phyloP scores from a whole-genome alignment of 1,284 basidiomycete genomes.

The Laetiporus sulphureus region DNA sequence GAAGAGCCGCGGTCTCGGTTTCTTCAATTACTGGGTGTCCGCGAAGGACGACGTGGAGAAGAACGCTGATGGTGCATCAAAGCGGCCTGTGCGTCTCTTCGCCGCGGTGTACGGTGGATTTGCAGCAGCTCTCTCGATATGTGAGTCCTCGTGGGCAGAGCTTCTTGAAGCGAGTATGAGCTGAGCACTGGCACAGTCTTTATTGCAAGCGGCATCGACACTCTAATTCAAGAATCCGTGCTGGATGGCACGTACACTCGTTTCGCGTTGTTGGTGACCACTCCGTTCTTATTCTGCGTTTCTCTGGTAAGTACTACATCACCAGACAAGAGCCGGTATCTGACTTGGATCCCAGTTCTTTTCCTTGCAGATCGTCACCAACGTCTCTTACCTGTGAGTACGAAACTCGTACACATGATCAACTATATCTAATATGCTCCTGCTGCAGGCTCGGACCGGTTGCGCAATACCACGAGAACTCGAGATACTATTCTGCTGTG shows the following conservation, averaged over 20 bases:
- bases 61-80: conserved; percentile 24
- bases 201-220: conserved; percentile 48
- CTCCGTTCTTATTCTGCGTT: conserved; percentile 69
- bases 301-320: conserved; percentile 51
- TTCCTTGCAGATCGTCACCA: conserved; percentile 52
- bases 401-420: no score
- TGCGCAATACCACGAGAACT: conserved; percentile 70
- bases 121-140: conserved; percentile 55
- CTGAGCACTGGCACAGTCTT: no score
- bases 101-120: conserved; percentile 76
- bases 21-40: conserved; percentile 30
- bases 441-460: conserved; percentile 55
- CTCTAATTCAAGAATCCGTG: conserved; percentile 58
- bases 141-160: conserved; percentile 39
- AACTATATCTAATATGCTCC: no score
- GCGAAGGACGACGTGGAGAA: conserved; percentile 44
- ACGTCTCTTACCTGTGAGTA: conserved; percentile 50
- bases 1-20: conserved; percentile 28
- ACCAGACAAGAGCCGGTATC: no score
- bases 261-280: conserved; percentile 55
- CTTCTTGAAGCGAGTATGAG: no score
- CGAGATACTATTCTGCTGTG: conserved; percentile 62
- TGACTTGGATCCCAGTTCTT: conserved; percentile 54
- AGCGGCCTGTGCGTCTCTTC: conserved; percentile 61
- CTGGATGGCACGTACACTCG: conserved; percentile 60